Percentiles rank a stretch among this genome's conserved stretches.
Evolutionary conservation across 2,329 filamentous ascomycete genomes (phyloP).

Genomic region (Calonectria pauciramosa): DNA sequence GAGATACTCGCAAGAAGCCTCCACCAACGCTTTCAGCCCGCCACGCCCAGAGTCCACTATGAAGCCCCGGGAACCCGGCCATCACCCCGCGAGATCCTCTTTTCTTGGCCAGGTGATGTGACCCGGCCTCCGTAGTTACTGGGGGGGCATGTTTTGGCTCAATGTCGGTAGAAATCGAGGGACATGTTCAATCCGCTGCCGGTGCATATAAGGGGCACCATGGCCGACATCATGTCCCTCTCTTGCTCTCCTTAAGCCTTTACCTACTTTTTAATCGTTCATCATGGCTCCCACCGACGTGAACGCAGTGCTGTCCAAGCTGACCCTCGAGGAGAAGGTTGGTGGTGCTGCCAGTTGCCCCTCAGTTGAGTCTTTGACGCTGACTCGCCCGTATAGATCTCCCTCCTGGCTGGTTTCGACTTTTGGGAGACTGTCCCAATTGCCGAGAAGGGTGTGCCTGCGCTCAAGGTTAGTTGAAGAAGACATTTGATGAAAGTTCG

Average conservation of each 20-base stretch:
- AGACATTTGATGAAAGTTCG: background rate
- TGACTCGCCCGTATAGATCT: background rate
- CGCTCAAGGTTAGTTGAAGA: background rate
- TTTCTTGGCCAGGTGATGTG: background rate
- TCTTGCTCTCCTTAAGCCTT: background rate
- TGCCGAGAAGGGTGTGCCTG: slow-evolving; percentile 5
- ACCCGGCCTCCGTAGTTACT: background rate
- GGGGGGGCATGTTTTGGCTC: background rate
- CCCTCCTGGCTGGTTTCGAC: slow-evolving; percentile 4
- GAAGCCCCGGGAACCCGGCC: background rate
- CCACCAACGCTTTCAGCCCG: background rate
- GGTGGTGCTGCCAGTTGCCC: background rate
- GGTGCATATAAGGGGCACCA: background rate
- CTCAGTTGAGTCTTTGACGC: background rate
- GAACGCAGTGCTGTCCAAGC: slow-evolving; percentile 3
- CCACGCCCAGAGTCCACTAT: background rate
- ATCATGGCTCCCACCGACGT: slow-evolving; percentile 9
- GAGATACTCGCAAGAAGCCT: background rate
- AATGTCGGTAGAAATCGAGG: background rate
- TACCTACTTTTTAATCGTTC: background rate
- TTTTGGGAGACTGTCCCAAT: slow-evolving; percentile 7
- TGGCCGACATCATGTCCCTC: background rate
- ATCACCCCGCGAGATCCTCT: slow-evolving; percentile 8
- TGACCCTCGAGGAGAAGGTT: slow-evolving; percentile 15
- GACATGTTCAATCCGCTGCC: background rate